Conservation (phyloP, 345 rosid species). For the Hibiscus syriacus region DNA sequence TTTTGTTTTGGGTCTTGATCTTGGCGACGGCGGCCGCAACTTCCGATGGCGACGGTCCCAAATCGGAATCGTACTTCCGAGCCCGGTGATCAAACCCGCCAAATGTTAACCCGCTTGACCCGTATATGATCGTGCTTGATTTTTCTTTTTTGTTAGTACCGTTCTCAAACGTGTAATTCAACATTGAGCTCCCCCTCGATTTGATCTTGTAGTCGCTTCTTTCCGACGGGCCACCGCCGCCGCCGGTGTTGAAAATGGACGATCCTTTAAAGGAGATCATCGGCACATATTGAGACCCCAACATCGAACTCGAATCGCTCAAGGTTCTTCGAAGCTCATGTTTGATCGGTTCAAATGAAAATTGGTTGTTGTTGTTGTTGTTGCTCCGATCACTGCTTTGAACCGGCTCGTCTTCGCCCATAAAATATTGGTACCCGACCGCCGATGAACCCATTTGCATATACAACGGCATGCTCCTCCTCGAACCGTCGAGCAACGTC, state of each 20-base stretch:
- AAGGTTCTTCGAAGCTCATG: no score
- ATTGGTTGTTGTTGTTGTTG: background rate
- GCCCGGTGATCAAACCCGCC: constrained; percentile 19
- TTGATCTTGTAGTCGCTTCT: background rate
- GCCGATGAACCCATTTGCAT: constrained; percentile 57
- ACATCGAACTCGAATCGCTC: no score
- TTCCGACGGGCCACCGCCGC: no score
- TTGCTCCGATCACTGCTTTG: constrained; percentile 19
- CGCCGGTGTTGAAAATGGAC: background rate
- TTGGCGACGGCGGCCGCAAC: constrained; percentile 55
- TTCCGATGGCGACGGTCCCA: constrained; percentile 84
- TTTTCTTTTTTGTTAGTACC: constrained; percentile 1
- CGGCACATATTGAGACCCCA: no score
- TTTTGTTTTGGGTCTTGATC: constrained; percentile 14
- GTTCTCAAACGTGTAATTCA: background rate
- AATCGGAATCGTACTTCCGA: constrained; percentile 48
- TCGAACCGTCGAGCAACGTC: no score
- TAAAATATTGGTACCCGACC: constrained; percentile 66
- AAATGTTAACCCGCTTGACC: background rate
- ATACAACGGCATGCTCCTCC: no score
- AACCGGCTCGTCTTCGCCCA: constrained; percentile 49
- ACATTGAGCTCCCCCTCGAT: background rate
- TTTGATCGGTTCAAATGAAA: constrained; percentile 15
- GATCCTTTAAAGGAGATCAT: background rate
- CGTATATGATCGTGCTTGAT: background rate